Evolutionary conservation across 1,139 yeast species (phyloP).

Genomic region (Hansenula lynferdii): DNA sequence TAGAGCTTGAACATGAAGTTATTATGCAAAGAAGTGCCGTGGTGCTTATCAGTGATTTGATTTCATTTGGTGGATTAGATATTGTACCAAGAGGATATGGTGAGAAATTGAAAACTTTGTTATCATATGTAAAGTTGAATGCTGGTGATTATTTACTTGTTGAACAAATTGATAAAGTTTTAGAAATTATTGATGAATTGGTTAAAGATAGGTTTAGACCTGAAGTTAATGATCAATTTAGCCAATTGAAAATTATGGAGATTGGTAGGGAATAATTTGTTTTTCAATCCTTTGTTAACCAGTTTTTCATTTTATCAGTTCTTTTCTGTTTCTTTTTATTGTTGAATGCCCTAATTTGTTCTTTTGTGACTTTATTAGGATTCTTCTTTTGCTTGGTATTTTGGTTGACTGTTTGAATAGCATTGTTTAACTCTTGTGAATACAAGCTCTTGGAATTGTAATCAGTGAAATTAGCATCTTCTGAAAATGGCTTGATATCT

Average conservation of each 20-base stretch:
- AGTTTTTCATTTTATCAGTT: conserved; percentile 3
- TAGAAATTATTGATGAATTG: conserved; percentile 39
- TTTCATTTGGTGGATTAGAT: conserved; percentile 39
- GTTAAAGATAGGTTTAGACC: conserved; percentile 19
- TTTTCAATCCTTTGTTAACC: neutral
- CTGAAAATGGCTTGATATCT: conserved; percentile 3
- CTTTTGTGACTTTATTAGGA: conserved; percentile 1
- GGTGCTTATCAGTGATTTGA: conserved; percentile 60
- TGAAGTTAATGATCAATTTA: neutral
- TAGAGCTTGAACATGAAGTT: conserved; percentile 48
- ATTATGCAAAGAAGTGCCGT: conserved; percentile 70
- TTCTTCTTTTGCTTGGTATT: neutral
- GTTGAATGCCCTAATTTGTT: conserved; percentile 4
- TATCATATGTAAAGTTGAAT: conserved; percentile 41
- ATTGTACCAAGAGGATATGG: conserved; percentile 47
- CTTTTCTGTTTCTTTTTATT: conserved; percentile 2
- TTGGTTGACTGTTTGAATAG: neutral
- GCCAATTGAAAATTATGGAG: neutral
- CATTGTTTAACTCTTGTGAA: conserved; percentile 4
- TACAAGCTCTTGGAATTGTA: conserved; percentile 2
- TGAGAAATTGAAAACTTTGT: conserved; percentile 32
- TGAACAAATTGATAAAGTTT: conserved; percentile 48
- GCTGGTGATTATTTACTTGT: conserved; percentile 56
- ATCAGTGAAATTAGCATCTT: conserved; percentile 6
- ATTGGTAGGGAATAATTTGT: neutral